Evolutionary conservation across 768 basidiomycete species (phyloP), one percentile per base, ranked within the genome.

Genomic region (Serendipita indica): DNA sequence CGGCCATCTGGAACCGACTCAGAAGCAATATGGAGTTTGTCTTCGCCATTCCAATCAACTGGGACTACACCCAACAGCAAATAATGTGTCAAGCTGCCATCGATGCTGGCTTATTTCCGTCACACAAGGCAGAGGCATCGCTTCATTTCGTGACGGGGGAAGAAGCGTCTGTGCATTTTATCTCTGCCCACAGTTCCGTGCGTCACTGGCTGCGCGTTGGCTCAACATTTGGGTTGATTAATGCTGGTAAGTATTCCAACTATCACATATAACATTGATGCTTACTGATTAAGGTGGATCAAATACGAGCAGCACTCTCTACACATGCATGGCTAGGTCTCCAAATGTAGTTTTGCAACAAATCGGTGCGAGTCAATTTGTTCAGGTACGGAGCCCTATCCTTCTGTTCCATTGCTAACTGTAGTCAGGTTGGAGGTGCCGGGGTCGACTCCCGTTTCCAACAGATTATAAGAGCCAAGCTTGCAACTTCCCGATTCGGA

Each of bases 101-200:
- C 33, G 46, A 45, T 7, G 66, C 66, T 1, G 63, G 64, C 2
- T 57, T 66, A 6, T 63, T 65, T 18, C 71, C 66, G 0, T 60
- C 64, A 1, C 68, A 67, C 22, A 57, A 58, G 1, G 64, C 35
- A 10, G 10, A 37, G 10, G 35, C 10, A 10, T n/a, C n/a, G n/a
- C 35, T 69, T n/a, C 58, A 59, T 39, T 69, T 69, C 59, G 63
- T 68, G 2, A 65, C 67, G 3, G 68, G 58, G 35, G 33, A 57
- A 27, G 33, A 54, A 22, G 27, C 33, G 14, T 30, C 39, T 12
- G 28, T 46, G 27, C 34, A 62, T 25, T 43, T 22, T 27, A 28
- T 30, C 20, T n/a, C 30, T 12, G 49, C 49, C n/a, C 30, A 54
- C 30, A 54, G 20, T 20, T n/a, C n/a, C 7, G 30, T 16, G 1